phyloP scores from a whole-genome alignment of 2,329 filamentous ascomycete genomes.

The Aspergillaceae sp. region DNA sequence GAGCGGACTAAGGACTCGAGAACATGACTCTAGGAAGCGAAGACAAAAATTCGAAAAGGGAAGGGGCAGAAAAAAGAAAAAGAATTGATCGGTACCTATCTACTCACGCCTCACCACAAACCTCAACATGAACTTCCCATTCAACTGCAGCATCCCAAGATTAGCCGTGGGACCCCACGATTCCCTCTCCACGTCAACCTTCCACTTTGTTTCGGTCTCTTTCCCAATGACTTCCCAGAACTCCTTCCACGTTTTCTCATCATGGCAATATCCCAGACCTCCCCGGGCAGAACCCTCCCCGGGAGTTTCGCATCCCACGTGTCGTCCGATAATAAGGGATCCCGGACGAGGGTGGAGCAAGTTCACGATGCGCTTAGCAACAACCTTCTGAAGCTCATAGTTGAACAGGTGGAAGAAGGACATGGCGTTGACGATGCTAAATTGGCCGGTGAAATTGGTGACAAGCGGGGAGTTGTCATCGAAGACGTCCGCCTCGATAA shows the following conservation, averaged over 20 bases:
- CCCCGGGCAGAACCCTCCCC: slow-evolving; percentile 2
- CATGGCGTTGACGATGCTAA: slow-evolving; percentile 35
- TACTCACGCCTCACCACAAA: not conserved
- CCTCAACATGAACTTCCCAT: not conserved
- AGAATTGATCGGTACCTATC: too few relatives aligned
- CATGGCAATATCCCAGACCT: slow-evolving; percentile 38
- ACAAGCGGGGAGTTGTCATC: not conserved
- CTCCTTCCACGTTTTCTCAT: slow-evolving; percentile 42
- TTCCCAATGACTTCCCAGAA: slow-evolving; percentile 48
- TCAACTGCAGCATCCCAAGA: not conserved
- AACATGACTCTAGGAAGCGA: slow-evolving; percentile 27
- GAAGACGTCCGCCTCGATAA: not conserved
- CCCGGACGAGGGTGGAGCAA: not conserved
- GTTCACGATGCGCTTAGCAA: slow-evolving; percentile 23
- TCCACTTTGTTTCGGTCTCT: slow-evolving; percentile 44
- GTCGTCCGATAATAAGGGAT: not conserved
- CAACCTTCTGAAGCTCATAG: slow-evolving; percentile 23
- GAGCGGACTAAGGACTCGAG: slow-evolving; percentile 50
- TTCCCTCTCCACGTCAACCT: slow-evolving; percentile 19
- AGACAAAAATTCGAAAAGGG: too few relatives aligned
- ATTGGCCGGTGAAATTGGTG: slow-evolving; percentile 33
- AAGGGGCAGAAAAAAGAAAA: not conserved
- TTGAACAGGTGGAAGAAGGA: slow-evolving; percentile 37
- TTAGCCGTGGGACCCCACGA: not conserved
- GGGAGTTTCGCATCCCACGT: not conserved